These are phyloP conservation scores for Fusarium fujikuroi DNA, from an alignment of 2,329 filamentous ascomycete genomes.

Conservation along the genomic window DNA sequence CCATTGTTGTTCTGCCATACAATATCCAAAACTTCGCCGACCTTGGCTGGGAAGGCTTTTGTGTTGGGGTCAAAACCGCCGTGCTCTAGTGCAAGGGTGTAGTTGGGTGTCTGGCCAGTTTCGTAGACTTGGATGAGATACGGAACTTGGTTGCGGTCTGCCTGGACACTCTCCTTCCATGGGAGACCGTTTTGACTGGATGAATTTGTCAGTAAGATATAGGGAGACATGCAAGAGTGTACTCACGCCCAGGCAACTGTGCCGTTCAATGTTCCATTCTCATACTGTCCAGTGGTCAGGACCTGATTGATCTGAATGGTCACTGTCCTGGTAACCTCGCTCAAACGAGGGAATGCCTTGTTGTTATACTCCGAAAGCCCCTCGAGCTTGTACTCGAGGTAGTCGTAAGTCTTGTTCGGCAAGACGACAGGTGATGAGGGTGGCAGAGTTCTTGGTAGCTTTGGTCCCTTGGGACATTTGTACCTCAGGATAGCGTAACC, in stretches of 20 bases:
- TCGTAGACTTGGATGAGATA: conserved; percentile 32
- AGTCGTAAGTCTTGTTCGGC: conserved; percentile 50
- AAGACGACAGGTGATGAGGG: conserved; percentile 44
- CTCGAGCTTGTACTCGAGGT: conserved; percentile 56
- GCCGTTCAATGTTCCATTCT: conserved; percentile 28
- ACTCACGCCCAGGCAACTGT: conserved; percentile 30
- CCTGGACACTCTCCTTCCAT: conserved; percentile 29
- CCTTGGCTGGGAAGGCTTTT: conserved; percentile 60
- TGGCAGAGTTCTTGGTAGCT: conserved; percentile 9
- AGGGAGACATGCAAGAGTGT: accelerated
- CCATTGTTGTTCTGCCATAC: conserved; percentile 57
- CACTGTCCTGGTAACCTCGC: conserved; percentile 62
- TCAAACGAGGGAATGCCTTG: conserved; percentile 50
- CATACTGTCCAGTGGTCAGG: conserved; percentile 45
- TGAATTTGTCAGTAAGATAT: background rate
- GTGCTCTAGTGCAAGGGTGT: conserved; percentile 60
- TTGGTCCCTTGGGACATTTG: background rate
- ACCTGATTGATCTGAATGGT: conserved; percentile 58
- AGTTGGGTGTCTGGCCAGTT: conserved; percentile 55
- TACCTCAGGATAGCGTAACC: conserved; percentile 30
- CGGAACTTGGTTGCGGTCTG: conserved; percentile 19
- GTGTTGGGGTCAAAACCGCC: conserved; percentile 64
- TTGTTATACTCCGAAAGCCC: background rate
- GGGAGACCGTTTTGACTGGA: conserved; percentile 22
- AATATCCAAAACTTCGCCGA: conserved; percentile 67